These are phyloP conservation scores for Spathaspora girioi DNA, from an alignment of 805 yeast species.

Conservation along the genomic window DNA sequence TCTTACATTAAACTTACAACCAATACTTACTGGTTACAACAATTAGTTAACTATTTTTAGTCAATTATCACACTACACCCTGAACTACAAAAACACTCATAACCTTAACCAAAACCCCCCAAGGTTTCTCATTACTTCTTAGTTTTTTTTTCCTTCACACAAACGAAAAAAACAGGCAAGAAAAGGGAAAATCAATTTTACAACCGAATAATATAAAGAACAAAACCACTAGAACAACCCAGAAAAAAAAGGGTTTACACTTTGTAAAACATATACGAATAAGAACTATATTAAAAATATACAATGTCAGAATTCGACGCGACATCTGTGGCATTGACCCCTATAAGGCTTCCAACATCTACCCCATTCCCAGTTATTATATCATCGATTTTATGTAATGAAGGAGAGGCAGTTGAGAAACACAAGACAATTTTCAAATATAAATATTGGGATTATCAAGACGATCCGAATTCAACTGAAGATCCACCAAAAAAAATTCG, in stretches of 20 bases:
- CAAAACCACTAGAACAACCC: neutral
- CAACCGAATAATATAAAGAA: neutral
- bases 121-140: neutral
- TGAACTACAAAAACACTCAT: neutral
- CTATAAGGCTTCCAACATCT: constrained; percentile 54
- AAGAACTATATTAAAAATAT: neutral
- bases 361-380: constrained; percentile 69
- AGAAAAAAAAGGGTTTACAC: neutral
- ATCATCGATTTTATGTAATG: constrained; percentile 42
- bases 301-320: neutral
- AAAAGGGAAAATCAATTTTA: neutral
- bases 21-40: too few relatives aligned
- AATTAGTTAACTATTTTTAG: too few relatives aligned
- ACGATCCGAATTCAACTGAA: constrained; percentile 46
- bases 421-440: constrained; percentile 57
- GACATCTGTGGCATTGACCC: constrained; percentile 29
- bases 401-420: constrained; percentile 46
- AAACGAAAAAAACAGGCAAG: neutral
- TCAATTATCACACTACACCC: too few relatives aligned
- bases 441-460: constrained; percentile 65
- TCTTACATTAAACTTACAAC: too few relatives aligned
- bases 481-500: constrained; percentile 42
- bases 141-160: neutral
- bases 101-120: neutral
- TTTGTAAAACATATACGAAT: neutral